These are phyloP conservation scores for Coemansia brasiliensis DNA, from an alignment of 192 early-diverging fungal species.

Conservation along the genomic window DNA sequence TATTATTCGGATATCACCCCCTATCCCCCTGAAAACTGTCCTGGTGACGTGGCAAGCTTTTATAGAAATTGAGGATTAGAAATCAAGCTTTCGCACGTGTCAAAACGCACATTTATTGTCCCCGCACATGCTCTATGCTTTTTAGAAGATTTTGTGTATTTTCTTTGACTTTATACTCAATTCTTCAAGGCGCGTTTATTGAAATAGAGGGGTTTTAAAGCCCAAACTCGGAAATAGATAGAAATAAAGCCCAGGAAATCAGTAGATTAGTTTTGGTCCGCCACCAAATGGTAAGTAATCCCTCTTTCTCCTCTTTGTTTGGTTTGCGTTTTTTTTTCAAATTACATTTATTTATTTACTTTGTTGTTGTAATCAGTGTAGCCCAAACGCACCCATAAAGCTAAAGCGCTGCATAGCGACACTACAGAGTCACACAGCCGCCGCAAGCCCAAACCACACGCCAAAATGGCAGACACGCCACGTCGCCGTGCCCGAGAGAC, in stretches of 20 bases:
- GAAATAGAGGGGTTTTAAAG: too few species aligned
- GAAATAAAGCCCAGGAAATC: too few species aligned
- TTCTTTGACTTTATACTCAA: too few species aligned
- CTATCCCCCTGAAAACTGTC: not conserved
- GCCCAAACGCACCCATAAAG: not conserved
- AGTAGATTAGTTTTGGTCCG: too few species aligned
- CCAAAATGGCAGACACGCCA: conserved; percentile 31
- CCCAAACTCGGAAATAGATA: not conserved
- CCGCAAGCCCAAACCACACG: not conserved
- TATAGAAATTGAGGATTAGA: too few species aligned
- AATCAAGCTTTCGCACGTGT: too few species aligned
- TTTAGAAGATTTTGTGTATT: too few species aligned
- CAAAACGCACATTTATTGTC: too few species aligned
- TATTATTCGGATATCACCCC: not conserved
- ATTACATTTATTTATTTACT: too few species aligned
- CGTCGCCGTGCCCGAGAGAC: conserved; percentile 33
- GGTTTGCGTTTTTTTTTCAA: too few species aligned
- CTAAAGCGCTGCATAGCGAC: not conserved
- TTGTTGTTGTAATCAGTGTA: not conserved
- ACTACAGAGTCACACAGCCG: not conserved
- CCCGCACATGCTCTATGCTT: too few species aligned
- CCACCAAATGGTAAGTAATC: not conserved
- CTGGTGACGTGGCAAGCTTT: conserved; percentile 3
- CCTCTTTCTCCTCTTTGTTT: not conserved
- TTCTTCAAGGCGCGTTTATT: too few species aligned